These are phyloP conservation scores for Physaria fendleri DNA, from an alignment of 345 rosid genomes.

Conservation along the genomic window DNA sequence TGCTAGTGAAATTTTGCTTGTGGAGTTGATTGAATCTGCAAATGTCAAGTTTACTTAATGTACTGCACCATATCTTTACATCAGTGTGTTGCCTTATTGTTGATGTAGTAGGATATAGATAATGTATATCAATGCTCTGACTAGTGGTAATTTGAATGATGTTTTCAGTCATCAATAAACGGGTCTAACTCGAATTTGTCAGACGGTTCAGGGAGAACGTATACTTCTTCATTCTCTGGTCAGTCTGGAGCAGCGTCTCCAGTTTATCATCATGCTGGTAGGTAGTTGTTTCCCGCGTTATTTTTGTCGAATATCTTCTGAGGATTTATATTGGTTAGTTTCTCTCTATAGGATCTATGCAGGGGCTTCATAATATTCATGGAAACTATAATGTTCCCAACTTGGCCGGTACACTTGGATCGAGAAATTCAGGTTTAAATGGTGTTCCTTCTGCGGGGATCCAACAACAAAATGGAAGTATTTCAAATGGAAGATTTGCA, in stretches of 20 bases:
- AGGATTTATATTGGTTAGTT: constrained; percentile 10
- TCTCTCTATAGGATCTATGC: constrained; percentile 50
- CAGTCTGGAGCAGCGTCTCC: constrained; percentile 80
- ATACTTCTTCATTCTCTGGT: constrained; percentile 69
- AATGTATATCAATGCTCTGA: background rate
- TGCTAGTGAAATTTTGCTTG: constrained; percentile 32
- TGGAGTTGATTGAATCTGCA: constrained; percentile 45
- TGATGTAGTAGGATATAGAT: background rate
- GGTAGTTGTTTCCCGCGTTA: constrained; percentile 18
- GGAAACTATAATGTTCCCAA: constrained; percentile 77
- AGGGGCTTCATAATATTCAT: constrained; percentile 73
- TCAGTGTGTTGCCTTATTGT: constrained; percentile 3
- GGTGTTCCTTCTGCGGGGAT: constrained; percentile 68
- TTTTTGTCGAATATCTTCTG: background rate
- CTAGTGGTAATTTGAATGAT: constrained; percentile 8
- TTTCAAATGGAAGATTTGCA: constrained; percentile 73
- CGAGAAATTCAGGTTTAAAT: constrained; percentile 67
- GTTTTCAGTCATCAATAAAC: constrained; percentile 69
- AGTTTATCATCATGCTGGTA: constrained; percentile 65
- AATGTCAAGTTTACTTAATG: constrained; percentile 92
- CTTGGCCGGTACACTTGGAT: constrained; percentile 58
- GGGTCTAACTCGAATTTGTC: constrained; percentile 78
- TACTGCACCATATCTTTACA: constrained; percentile 25
- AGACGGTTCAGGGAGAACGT: constrained; percentile 64
- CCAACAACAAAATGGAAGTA: constrained; percentile 81